Conservation (phyloP, 441 rosid genomes). For the Metrosideros polymorpha region DNA sequence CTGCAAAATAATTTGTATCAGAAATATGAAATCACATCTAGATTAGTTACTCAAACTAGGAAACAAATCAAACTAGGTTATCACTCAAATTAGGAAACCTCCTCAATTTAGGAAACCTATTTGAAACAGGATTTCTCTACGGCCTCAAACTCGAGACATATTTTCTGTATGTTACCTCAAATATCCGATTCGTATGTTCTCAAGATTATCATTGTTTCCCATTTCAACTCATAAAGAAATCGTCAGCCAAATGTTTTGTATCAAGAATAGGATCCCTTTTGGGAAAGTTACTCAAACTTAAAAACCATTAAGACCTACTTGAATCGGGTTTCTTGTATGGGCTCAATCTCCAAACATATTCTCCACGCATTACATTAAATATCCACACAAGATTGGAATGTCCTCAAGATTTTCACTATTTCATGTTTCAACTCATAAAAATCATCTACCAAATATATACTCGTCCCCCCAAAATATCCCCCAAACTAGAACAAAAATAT, state of each 20-base stretch:
- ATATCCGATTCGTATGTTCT: too few relatives aligned
- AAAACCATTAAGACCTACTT: background rate
- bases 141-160: background rate
- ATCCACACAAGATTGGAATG: background rate
- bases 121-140: too few relatives aligned
- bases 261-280: too few relatives aligned
- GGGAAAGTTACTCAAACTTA: background rate
- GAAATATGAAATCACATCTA: background rate
- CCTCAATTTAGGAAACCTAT: background rate
- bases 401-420: background rate
- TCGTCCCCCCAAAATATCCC: background rate
- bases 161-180: too few relatives aligned
- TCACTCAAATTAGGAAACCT: background rate
- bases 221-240: background rate
- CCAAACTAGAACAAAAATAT: background rate
- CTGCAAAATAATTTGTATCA: too few relatives aligned
- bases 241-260: background rate
- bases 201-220: background rate
- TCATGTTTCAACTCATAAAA: background rate
- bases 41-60: too few relatives aligned
- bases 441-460: background rate
- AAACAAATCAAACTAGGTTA: background rate
- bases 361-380: background rate
- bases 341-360: background rate
- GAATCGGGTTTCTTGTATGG: too few relatives aligned